Percentiles rank a stretch among this genome's conserved stretches.
These are phyloP conservation scores for Kandelia obovata DNA, from an alignment of 345 rosid species.

Conservation along the genomic window DNA sequence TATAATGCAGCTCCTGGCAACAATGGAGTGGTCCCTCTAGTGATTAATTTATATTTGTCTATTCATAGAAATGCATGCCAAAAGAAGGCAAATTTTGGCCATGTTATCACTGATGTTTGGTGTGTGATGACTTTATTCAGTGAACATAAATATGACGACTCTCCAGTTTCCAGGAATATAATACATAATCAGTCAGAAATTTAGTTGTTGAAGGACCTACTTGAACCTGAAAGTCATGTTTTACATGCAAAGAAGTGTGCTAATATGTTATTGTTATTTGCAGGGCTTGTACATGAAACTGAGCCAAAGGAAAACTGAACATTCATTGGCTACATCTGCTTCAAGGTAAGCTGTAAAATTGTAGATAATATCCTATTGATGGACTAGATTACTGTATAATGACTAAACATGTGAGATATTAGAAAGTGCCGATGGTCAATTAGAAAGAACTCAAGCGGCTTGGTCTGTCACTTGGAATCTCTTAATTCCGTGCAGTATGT, in stretches of 20 bases:
- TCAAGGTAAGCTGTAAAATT: constrained; percentile 30
- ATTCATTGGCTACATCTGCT: constrained; percentile 22
- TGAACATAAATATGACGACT: too few relatives aligned
- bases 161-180: not conserved
- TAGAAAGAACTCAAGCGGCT: constrained; percentile 60
- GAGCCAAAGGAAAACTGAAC: constrained; percentile 40
- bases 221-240: too few relatives aligned
- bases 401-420: not conserved
- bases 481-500: constrained; percentile 42
- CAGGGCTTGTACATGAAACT: constrained; percentile 88
- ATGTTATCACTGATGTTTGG: not conserved
- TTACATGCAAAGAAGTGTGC: not conserved
- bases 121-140: not conserved
- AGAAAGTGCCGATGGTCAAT: not conserved
- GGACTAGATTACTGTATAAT: not conserved
- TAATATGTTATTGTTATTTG: constrained; percentile 22
- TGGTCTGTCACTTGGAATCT: constrained; percentile 60
- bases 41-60: not conserved
- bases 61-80: not conserved
- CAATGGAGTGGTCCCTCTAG: not conserved
- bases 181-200: not conserved
- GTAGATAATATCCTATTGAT: not conserved
- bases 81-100: not conserved
- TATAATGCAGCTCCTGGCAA: not conserved
- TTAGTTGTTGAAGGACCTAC: not conserved